A percentile compares a stretch with the other conserved stretches of the same genome.
Conservation (phyloP, 148 eudicot genomes). For the Silene latifolia region DNA sequence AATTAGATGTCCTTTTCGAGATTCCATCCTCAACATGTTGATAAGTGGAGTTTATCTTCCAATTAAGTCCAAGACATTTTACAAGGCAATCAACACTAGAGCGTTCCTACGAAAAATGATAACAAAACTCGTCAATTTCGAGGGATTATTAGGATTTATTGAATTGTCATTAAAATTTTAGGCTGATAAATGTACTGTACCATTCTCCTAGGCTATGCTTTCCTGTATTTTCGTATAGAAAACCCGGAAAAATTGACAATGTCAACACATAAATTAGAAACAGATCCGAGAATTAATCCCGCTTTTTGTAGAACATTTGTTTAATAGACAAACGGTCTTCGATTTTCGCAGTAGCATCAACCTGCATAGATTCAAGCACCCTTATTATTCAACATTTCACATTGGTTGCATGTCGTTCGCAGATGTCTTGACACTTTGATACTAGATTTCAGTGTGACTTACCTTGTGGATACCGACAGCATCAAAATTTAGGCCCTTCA, state of each 20-base stretch:
- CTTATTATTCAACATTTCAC: not conserved
- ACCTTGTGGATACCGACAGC: constrained; percentile 50
- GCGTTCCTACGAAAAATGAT: too few relatives aligned
- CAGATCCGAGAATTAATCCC: too few relatives aligned
- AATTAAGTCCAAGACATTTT: constrained; percentile 17
- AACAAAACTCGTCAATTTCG: not conserved
- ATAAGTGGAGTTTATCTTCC: constrained; percentile 22
- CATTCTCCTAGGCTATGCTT: constrained; percentile 47
- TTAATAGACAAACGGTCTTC: constrained; percentile 40
- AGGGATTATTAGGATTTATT: too few relatives aligned
- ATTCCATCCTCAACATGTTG: constrained; percentile 9
- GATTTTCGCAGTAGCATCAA: constrained; percentile 20
- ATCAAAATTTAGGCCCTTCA: constrained; percentile 50
- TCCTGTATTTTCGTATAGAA: constrained; percentile 69
- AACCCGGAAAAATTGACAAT: constrained; percentile 75
- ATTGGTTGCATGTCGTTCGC: not conserved
- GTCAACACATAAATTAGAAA: constrained; percentile 61
- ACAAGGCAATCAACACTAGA: constrained; percentile 18
- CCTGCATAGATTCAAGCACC: constrained; percentile 25
- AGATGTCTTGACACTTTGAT: too few relatives aligned
- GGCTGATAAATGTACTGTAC: constrained; percentile 22
- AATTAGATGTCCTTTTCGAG: constrained; percentile 7
- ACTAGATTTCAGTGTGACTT: not conserved
- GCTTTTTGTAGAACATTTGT: constrained; percentile 47
- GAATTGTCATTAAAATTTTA: not conserved